Conservation (phyloP, 2,329 filamentous ascomycete genomes). For the Fonsecaea erecta region DNA sequence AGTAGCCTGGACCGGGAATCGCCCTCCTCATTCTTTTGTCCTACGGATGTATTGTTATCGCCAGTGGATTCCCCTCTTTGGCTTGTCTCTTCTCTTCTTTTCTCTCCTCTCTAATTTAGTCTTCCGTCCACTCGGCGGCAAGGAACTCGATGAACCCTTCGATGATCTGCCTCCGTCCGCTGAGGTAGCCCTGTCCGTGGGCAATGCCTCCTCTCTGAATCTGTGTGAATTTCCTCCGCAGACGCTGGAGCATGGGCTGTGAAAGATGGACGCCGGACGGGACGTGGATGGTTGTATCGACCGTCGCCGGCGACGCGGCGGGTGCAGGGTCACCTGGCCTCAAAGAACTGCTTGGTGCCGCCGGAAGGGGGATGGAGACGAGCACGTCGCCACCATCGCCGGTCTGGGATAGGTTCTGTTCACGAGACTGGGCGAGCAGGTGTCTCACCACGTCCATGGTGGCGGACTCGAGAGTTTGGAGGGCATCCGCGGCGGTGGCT, state of each 20-base stretch:
- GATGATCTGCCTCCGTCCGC: conserved; percentile 44
- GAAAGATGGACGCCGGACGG: conserved; percentile 41
- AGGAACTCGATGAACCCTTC: conserved; percentile 54
- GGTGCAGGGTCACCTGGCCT: background rate
- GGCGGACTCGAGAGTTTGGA: conserved; percentile 48
- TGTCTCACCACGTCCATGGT: conserved; percentile 36
- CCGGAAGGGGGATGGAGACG: conserved; percentile 25
- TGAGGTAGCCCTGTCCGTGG: conserved; percentile 44
- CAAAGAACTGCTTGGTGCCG: background rate
- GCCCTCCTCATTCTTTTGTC: too few relatives aligned
- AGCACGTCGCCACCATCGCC: conserved; percentile 28
- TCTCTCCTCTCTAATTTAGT: background rate
- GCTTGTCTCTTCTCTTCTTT: background rate
- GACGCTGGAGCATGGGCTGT: conserved; percentile 49
- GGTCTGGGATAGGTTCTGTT: conserved; percentile 6
- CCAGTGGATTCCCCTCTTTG: background rate
- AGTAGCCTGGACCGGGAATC: too few relatives aligned
- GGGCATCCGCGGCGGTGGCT: conserved; percentile 47
- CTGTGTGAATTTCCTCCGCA: conserved; percentile 53
- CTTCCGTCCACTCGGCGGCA: conserved; percentile 47
- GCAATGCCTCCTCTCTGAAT: conserved; percentile 46
- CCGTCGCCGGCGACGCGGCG: background rate
- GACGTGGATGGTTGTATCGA: conserved; percentile 26
- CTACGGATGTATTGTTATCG: too few relatives aligned
- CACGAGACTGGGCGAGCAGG: conserved; percentile 27